Percentiles rank a stretch among this genome's conserved stretches.
Evolutionary conservation across 2,329 filamentous ascomycete species (phyloP).

Genomic region (Trichoderma simmonsii): DNA sequence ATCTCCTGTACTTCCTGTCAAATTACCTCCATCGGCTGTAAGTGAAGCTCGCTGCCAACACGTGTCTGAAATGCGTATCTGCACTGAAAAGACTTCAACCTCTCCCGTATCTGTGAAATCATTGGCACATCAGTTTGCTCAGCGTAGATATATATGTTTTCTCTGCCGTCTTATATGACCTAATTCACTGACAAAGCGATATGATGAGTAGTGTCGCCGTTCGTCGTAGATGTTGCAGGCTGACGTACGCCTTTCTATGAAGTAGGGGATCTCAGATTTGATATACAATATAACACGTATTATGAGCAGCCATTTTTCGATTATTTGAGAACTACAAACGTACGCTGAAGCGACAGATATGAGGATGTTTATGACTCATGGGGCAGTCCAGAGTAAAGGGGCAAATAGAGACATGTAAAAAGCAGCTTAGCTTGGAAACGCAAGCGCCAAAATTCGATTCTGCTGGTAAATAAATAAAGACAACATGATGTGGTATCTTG

Average conservation of each 20-base stretch:
- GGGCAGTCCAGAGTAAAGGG: accelerated
- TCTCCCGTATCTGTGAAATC: not conserved
- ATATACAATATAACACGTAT: not conserved
- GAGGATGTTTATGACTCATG: accelerated
- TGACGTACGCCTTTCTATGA: not conserved
- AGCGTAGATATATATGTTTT: not conserved
- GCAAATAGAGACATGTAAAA: not conserved
- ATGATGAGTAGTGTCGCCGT: not conserved
- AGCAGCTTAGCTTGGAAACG: not conserved
- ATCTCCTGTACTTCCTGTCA: not conserved
- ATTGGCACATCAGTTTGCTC: not conserved
- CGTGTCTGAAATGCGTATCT: not conserved
- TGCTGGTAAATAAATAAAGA: not conserved
- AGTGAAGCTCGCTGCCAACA: not conserved
- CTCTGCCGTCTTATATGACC: not conserved
- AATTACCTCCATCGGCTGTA: not conserved
- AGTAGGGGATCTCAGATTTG: not conserved
- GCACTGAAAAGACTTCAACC: not conserved
- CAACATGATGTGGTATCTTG: not conserved
- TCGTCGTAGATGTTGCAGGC: not conserved
- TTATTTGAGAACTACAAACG: not conserved
- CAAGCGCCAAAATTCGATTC: not conserved
- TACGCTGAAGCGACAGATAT: not conserved
- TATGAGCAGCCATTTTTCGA: not conserved
- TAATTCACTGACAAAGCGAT: not conserved